Conservation (phyloP, 2,329 filamentous ascomycete genomes). For the Xylogone sp. region DNA sequence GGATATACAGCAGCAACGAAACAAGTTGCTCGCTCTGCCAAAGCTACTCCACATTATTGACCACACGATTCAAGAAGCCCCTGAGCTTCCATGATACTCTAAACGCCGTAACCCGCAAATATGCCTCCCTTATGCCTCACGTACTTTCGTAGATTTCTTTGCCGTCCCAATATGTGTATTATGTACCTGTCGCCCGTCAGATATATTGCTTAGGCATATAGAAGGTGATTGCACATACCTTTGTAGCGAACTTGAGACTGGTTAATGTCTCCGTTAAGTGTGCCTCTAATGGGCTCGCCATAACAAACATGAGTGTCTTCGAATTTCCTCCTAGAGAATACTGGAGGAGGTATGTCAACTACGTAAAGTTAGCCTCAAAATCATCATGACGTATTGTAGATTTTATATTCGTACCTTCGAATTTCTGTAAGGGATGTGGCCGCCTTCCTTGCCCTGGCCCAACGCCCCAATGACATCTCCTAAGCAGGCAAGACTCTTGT, state of each 20-base stretch:
- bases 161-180: constrained; percentile 92
- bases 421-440: constrained; percentile 90
- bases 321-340: constrained; percentile 93
- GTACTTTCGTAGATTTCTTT: constrained; percentile 66
- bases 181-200: constrained; percentile 52
- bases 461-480: constrained; percentile 93
- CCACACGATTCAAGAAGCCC: neutral
- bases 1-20: neutral
- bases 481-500: constrained; percentile 86
- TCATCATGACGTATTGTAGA: neutral
- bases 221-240: constrained; percentile 51
- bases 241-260: constrained; percentile 92
- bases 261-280: constrained; percentile 92
- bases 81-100: neutral
- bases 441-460: constrained; percentile 72
- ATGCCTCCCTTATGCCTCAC: constrained; percentile 21
- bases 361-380: constrained; percentile 14
- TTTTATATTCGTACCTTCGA: constrained; percentile 62
- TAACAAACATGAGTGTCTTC: constrained; percentile 99
- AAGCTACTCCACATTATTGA: neutral
- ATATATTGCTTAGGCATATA: constrained; percentile 5
- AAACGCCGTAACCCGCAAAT: neutral
- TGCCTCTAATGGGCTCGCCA: constrained; percentile 88
- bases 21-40: neutral
- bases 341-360: constrained; percentile 90